Conservation (phyloP, 441 rosid genomes). For the Adansonia gregorii region DNA sequence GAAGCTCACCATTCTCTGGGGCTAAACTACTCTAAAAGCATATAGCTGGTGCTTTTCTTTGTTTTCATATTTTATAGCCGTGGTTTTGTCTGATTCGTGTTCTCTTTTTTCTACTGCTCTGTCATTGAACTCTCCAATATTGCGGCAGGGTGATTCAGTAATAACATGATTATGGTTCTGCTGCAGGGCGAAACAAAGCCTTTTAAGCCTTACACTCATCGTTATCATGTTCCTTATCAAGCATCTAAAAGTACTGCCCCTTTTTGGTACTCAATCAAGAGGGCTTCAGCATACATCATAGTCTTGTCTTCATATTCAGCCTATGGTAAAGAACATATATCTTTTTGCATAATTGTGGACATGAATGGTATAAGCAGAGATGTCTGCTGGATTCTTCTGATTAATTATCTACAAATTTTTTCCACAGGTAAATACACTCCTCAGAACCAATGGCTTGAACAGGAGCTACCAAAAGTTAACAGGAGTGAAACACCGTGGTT, state of each 20-base stretch:
- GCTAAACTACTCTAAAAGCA: too few relatives aligned
- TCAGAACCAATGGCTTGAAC: slow-evolving; percentile 73
- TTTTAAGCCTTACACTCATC: slow-evolving; percentile 64
- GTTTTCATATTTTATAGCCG: neutral
- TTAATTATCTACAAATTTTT: neutral
- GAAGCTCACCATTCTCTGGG: neutral
- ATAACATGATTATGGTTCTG: slow-evolving; percentile 18
- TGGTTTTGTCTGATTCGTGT: neutral
- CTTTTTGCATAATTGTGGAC: neutral
- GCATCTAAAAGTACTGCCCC: slow-evolving; percentile 72
- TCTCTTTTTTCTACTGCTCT: neutral
- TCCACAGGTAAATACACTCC: slow-evolving; percentile 75
- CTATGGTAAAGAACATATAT: slow-evolving; percentile 49
- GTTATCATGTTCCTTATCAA: slow-evolving; percentile 71
- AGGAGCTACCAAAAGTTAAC: slow-evolving; percentile 78
- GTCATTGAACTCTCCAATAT: neutral
- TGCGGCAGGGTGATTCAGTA: neutral
- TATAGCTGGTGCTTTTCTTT: neutral
- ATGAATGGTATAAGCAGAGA: neutral
- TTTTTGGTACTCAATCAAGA: slow-evolving; percentile 87
- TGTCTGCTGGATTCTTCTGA: neutral
- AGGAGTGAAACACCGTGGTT: slow-evolving; percentile 89
- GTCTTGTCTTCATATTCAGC: slow-evolving; percentile 88
- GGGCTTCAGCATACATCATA: slow-evolving; percentile 79
- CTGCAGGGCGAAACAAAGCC: slow-evolving; percentile 79